These are phyloP conservation scores for Aspergillus calidoustus DNA, from an alignment of 2,329 filamentous ascomycete species.

Conservation along the genomic window DNA sequence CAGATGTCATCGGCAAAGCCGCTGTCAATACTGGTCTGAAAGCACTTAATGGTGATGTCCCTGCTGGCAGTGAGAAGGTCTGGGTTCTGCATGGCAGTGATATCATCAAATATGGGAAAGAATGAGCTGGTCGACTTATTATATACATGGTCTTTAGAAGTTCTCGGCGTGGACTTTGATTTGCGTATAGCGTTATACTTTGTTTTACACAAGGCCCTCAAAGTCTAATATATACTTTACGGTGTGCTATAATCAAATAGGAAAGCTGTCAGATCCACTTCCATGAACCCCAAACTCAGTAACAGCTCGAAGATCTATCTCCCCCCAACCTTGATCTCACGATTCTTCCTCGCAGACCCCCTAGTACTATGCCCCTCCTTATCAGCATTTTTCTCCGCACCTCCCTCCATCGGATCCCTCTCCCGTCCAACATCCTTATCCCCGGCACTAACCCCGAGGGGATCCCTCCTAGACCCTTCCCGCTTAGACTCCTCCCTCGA, in stretches of 20 bases:
- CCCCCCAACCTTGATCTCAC: slow-evolving; percentile 24
- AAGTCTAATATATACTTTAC: background rate
- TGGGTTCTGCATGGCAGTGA: slow-evolving; percentile 44
- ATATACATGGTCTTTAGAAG: background rate
- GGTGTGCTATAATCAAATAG: background rate
- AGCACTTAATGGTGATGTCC: slow-evolving; percentile 46
- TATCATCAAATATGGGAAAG: slow-evolving; percentile 38
- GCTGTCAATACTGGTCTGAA: slow-evolving; percentile 44
- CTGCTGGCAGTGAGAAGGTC: slow-evolving; percentile 45
- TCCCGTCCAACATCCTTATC: slow-evolving; percentile 62
- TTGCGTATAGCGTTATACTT: background rate
- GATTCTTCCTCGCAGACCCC: slow-evolving; percentile 42
- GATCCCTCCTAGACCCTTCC: slow-evolving; percentile 50
- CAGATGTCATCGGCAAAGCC: slow-evolving; percentile 65
- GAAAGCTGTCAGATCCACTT: background rate
- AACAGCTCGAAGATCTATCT: background rate
- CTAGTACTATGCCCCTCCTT: slow-evolving; percentile 44
- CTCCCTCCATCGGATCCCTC: slow-evolving; percentile 50
- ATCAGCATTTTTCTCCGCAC: slow-evolving; percentile 45
- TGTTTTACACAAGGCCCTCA: background rate
- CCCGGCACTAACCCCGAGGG: slow-evolving; percentile 64
- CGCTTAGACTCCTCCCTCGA: slow-evolving; percentile 44
- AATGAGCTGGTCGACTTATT: slow-evolving; percentile 19
- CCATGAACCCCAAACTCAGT: background rate
- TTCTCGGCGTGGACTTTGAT: background rate